phyloP scores from a whole-genome alignment of 1,284 basidiomycete genomes.

The Cryptococcus sp. region DNA sequence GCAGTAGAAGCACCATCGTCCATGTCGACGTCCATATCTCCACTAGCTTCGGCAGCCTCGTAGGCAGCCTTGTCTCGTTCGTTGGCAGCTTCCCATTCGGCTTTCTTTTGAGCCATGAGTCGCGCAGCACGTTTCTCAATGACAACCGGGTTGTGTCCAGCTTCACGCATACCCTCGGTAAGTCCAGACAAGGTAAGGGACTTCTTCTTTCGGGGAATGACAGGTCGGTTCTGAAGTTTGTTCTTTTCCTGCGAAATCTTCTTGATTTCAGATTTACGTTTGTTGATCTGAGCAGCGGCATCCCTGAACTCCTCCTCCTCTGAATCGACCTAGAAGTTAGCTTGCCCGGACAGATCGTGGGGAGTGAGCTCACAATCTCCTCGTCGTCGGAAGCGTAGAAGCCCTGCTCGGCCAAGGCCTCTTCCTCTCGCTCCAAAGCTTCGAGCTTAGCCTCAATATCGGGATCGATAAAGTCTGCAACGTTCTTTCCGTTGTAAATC shows the following conservation, averaged over 20 bases:
- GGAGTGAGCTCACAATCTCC: slow-evolving; percentile 56
- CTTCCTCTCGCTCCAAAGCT: slow-evolving; percentile 95
- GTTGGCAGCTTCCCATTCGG: slow-evolving; percentile 46
- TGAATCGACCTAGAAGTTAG: slow-evolving; percentile 64
- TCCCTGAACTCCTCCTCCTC: slow-evolving; percentile 81
- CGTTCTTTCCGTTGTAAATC: slow-evolving; percentile 96
- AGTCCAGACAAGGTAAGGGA: slow-evolving; percentile 84
- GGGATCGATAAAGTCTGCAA: slow-evolving; percentile 99
- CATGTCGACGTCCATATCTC: slow-evolving; percentile 51
- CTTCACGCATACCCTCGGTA: slow-evolving; percentile 71
- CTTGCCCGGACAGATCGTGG: too few relatives aligned
- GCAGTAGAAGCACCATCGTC: slow-evolving; percentile 39
- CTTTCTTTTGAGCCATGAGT: slow-evolving; percentile 53
- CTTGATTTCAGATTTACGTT: slow-evolving; percentile 63
- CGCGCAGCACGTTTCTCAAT: slow-evolving; percentile 83
- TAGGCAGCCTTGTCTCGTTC: slow-evolving; percentile 22
- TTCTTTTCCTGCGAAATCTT: slow-evolving; percentile 79
- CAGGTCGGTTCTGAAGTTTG: slow-evolving; percentile 76
- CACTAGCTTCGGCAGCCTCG: slow-evolving; percentile 28
- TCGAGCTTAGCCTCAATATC: slow-evolving; percentile 96
- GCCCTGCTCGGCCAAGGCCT: slow-evolving; percentile 84
- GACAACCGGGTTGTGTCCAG: slow-evolving; percentile 81
- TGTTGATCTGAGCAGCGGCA: slow-evolving; percentile 61
- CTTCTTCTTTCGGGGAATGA: slow-evolving; percentile 79
- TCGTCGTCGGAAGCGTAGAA: slow-evolving; percentile 89